Evolutionary conservation across 2,329 filamentous ascomycete genomes (phyloP).

Genomic region (Aspergillus thermomutatus): DNA sequence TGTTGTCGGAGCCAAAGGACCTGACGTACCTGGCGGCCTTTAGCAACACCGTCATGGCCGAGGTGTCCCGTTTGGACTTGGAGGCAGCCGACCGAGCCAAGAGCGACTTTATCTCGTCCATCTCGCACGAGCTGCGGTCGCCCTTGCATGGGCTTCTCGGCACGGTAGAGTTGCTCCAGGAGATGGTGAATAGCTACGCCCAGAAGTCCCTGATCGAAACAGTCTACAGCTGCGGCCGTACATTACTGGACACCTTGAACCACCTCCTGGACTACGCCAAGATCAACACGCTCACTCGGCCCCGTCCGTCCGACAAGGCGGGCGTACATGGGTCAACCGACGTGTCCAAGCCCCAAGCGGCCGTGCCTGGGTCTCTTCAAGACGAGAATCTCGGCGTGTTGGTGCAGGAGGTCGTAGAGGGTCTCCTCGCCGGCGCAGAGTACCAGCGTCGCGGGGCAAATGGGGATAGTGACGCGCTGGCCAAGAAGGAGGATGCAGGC

Average conservation of each 20-base stretch:
- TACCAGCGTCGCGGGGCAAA: conserved; percentile 1
- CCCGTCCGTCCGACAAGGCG: background rate
- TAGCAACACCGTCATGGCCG: conserved; percentile 25
- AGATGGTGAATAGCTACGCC: conserved; percentile 17
- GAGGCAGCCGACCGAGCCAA: conserved; percentile 25
- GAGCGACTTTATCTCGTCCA: conserved; percentile 25
- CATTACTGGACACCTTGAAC: conserved; percentile 38
- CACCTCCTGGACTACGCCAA: conserved; percentile 27
- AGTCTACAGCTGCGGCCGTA: conserved; percentile 37
- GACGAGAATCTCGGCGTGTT: conserved; percentile 1
- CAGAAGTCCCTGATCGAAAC: conserved; percentile 25
- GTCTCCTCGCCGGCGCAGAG: conserved; percentile 2
- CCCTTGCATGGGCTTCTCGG: conserved; percentile 32
- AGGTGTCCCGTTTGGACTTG: conserved; percentile 21
- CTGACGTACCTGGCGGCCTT: conserved; percentile 22
- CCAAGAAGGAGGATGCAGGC: background rate
- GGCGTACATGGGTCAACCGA: background rate
- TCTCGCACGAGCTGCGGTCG: conserved; percentile 30
- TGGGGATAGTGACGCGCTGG: background rate
- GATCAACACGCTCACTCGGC: conserved; percentile 15
- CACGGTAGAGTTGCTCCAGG: conserved; percentile 22
- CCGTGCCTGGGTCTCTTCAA: background rate
- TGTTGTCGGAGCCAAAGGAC: conserved; percentile 18
- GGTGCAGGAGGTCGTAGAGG: conserved; percentile 1
- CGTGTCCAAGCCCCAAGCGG: background rate